Base-by-base conservation (phyloP, 352 stramenopile genomes). In the Phytophthora litchii region DNA sequence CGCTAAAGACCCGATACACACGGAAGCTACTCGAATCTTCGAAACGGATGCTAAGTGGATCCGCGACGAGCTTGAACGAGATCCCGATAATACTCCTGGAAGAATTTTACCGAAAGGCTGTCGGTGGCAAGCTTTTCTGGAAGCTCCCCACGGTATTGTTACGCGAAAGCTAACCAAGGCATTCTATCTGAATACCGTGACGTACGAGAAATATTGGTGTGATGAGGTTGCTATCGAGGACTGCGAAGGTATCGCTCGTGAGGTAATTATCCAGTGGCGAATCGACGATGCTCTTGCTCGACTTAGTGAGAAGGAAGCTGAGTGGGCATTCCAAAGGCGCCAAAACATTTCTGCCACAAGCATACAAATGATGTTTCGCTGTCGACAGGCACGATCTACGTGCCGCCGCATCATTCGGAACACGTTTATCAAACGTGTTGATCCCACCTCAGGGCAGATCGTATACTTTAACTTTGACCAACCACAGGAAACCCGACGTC, bases 351-450 rank as follows among this genome's bases (percentile, higher is more conserved):
- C 80, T 1, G 78, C 80, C 0, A 64, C 70, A n/a, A 67, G 68
- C 17, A 89, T 92, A 47, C 83, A 92, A 48, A 76, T 78, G 55
- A 65, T 92, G 41, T 86, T 87, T 52, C 76, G 57, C 19, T 86
- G 67, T 48, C 83, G 68, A 20, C 74, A 83, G 23, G 83, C 83
- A 2, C 55, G 73, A 14, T 37, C 74, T 9, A n/a, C 70, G 6
- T 59, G 62, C 10, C 78, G 80, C 14, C 71, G 60, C n/a, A 65
- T 84, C 11, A 84, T 89, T 16, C 80, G 80, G 13, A 61, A 69
- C 16, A 67, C 47, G 7, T 77, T 89, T 44, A 57, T 92, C 36
- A 86, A 88, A 20, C 76, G 83, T 11, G 68, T 89, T 17, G 83
- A 92, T 31, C 78, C 83, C 0, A 71, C 40, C 3, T 79, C 76